Percentiles rank a stretch among this genome's conserved stretches.
Conservation (phyloP, 176 grass and related monocot genomes). For the Oryza brachyantha region DNA sequence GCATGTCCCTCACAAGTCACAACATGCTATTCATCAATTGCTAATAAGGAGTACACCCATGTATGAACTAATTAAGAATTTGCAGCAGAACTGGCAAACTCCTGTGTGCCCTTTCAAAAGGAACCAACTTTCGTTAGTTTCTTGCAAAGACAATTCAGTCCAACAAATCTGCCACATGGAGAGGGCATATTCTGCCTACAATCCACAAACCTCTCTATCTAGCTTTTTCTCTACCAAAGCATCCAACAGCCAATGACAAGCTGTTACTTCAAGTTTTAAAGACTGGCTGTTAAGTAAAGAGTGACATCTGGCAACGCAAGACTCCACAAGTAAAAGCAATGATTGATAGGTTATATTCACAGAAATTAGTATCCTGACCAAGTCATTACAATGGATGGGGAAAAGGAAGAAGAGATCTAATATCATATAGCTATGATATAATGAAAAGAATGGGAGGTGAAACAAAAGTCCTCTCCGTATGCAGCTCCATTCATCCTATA, state of each 20-base stretch:
- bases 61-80: conserved; percentile 26
- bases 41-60: conserved; percentile 5
- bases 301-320: conserved; percentile 32
- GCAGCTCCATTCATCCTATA: conserved; percentile 22
- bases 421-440: conserved; percentile 45
- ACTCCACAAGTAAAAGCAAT: conserved; percentile 34
- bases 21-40: background rate
- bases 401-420: conserved; percentile 15
- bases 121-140: background rate
- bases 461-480: conserved; percentile 35
- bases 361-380: conserved; percentile 57
- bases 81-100: conserved; percentile 10
- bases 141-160: background rate
- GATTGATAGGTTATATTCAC: conserved; percentile 66
- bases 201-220: conserved; percentile 32
- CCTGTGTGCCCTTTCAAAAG: conserved; percentile 30
- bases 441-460: conserved; percentile 52
- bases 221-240: conserved; percentile 16
- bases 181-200: conserved; percentile 37
- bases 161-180: background rate
- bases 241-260: conserved; percentile 34
- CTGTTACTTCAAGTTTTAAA: conserved; percentile 32
- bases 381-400: conserved; percentile 36
- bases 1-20: background rate
- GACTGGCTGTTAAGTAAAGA: background rate